Evolutionary conservation across 345 rosid genomes (phyloP).

Genomic region (Eutrema yunnanense): DNA sequence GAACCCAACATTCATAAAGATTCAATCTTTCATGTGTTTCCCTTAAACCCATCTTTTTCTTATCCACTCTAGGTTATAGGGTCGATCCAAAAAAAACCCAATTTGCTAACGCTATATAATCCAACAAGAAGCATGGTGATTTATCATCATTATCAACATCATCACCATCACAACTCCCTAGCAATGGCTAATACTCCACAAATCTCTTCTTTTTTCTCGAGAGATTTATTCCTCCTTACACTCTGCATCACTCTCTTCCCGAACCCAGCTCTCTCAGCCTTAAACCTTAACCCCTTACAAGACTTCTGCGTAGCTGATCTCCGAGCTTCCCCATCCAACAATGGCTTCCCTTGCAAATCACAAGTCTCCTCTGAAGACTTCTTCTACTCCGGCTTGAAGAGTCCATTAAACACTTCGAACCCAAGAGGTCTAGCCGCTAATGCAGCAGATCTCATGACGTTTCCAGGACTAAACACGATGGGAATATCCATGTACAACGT

Average conservation of each 20-base stretch:
- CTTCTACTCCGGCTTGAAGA: constrained; percentile 54
- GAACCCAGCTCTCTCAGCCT: constrained; percentile 19
- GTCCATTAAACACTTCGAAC: constrained; percentile 48
- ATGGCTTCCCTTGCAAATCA: constrained; percentile 62
- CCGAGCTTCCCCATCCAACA: constrained; percentile 28
- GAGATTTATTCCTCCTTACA: constrained; percentile 11
- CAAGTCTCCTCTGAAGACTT: constrained; percentile 51
- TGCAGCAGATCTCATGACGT: constrained; percentile 35
- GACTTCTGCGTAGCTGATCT: constrained; percentile 64
- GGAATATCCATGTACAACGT: constrained; percentile 70
- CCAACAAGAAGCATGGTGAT: neutral
- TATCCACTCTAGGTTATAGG: neutral
- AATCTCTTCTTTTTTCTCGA: neutral
- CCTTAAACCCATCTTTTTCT: neutral
- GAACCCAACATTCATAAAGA: constrained; percentile 9
- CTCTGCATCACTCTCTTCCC: constrained; percentile 31
- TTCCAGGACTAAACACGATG: constrained; percentile 55
- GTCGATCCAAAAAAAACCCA: neutral
- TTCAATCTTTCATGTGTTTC: neutral
- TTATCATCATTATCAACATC: neutral
- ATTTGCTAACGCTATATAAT: constrained; percentile 5
- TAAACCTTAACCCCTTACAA: constrained; percentile 48
- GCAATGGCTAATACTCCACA: constrained; percentile 22
- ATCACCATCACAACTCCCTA: neutral
- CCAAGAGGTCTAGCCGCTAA: constrained; percentile 31